Evolutionary conservation across 371 early-diverging fungal genomes (phyloP).

Genomic region (Mortierella sp.): DNA sequence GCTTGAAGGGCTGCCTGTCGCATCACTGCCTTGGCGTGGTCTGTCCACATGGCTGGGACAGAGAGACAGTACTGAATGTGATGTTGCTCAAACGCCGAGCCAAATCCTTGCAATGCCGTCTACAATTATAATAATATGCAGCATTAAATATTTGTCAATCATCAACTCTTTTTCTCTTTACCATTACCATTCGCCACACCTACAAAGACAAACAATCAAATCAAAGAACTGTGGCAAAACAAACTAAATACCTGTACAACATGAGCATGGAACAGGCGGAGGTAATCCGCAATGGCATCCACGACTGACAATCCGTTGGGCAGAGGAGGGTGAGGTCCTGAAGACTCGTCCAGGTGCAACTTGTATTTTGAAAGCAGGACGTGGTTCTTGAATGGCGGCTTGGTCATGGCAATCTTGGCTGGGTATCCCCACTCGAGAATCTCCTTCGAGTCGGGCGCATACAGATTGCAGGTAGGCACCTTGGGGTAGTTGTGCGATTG

Average conservation of each 20-base stretch:
- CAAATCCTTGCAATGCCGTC: slow-evolving; percentile 60
- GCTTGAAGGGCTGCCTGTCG: slow-evolving; percentile 65
- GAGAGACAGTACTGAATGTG: slow-evolving; percentile 66
- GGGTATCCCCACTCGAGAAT: slow-evolving; percentile 59
- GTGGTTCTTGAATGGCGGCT: slow-evolving; percentile 68
- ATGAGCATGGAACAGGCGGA: slow-evolving; percentile 63
- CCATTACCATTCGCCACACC: too few species aligned
- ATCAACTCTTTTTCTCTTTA: neutral
- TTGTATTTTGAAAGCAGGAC: slow-evolving; percentile 69
- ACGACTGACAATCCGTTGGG: slow-evolving; percentile 63
- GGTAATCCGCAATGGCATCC: slow-evolving; percentile 65
- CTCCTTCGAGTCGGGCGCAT: slow-evolving; percentile 40
- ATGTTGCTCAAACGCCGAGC: slow-evolving; percentile 60
- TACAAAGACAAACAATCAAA: too few species aligned
- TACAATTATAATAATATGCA: neutral
- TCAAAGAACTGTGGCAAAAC: too few species aligned
- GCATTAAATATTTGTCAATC: neutral
- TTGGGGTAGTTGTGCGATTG: slow-evolving; percentile 53
- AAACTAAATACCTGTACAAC: too few species aligned
- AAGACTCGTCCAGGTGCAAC: slow-evolving; percentile 64
- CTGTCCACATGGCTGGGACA: slow-evolving; percentile 68
- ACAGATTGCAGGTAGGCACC: slow-evolving; percentile 50
- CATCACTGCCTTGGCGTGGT: slow-evolving; percentile 64
- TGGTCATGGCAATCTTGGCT: slow-evolving; percentile 66
- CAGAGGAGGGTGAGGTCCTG: slow-evolving; percentile 59